These are phyloP conservation scores for Dalbergia oliveri DNA, from an alignment of 306 rosid genomes.

Conservation along the genomic window DNA sequence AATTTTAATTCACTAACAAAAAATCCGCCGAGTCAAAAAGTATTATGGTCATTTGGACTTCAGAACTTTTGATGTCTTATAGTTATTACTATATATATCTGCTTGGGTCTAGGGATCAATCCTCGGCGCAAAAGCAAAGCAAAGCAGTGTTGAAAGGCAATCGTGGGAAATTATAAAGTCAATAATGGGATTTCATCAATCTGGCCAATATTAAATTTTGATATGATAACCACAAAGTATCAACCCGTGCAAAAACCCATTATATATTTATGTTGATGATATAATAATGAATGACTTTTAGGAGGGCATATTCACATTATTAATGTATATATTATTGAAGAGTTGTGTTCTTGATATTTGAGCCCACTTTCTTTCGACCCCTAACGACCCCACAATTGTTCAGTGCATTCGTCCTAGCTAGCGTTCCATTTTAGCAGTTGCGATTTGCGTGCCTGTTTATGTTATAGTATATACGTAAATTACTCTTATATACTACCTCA, in stretches of 20 bases:
- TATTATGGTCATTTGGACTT: slow-evolving; percentile 12
- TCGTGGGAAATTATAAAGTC: slow-evolving; percentile 46
- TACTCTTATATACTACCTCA: background rate
- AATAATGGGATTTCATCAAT: slow-evolving; percentile 47
- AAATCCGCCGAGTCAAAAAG: slow-evolving; percentile 30
- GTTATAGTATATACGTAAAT: background rate
- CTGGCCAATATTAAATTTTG: slow-evolving; percentile 34
- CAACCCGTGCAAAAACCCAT: slow-evolving; percentile 60
- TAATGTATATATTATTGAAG: slow-evolving; percentile 41
- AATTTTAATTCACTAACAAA: too few species aligned
- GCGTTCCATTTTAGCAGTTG: slow-evolving; percentile 48
- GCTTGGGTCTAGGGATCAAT: slow-evolving; percentile 30
- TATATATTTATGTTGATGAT: slow-evolving; percentile 35
- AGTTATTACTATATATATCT: background rate
- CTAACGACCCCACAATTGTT: slow-evolving; percentile 56
- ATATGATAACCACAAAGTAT: slow-evolving; percentile 46
- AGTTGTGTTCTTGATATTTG: slow-evolving; percentile 47
- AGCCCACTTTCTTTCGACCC: slow-evolving; percentile 51
- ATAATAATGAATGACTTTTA: slow-evolving; percentile 51
- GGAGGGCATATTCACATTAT: slow-evolving; percentile 39
- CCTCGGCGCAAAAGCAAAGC: background rate
- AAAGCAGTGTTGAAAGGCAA: slow-evolving; percentile 28
- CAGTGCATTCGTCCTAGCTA: slow-evolving; percentile 56
- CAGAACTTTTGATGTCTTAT: background rate
- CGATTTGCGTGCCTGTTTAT: slow-evolving; percentile 28